Evolutionary conservation across 208 protist species (phyloP).

Genomic region (Trichomonas gallinae): DNA sequence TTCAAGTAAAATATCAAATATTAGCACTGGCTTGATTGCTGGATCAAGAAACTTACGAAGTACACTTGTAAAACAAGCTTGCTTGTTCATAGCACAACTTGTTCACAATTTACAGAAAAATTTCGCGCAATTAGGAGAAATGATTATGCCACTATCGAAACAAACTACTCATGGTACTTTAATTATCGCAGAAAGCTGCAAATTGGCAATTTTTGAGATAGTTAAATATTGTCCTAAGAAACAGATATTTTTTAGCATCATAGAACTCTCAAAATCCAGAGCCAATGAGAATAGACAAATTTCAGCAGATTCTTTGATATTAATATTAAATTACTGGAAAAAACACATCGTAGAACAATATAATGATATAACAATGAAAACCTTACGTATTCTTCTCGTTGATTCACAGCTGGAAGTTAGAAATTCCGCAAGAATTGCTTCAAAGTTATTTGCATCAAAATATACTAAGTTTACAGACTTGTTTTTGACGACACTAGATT

Average conservation of each 20-base stretch:
- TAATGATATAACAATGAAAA: not conserved
- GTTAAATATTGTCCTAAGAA: not conserved
- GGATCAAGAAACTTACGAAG: not conserved
- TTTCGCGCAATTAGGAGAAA: not conserved
- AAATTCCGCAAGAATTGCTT: not conserved
- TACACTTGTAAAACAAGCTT: not conserved
- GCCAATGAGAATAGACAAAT: not conserved
- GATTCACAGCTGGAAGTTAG: not conserved
- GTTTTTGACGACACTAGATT: not conserved
- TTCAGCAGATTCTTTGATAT: not conserved
- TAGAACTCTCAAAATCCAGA: not conserved
- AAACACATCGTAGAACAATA: not conserved
- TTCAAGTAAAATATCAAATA: not conserved
- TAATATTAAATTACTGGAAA: not conserved
- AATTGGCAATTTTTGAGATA: not conserved
- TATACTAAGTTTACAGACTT: not conserved
- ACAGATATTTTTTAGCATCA: not conserved
- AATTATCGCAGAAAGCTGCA: conserved; percentile 2
- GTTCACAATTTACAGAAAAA: not conserved
- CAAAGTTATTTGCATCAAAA: not conserved
- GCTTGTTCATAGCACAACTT: not conserved
- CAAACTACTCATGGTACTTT: not conserved
- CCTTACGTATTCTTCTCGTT: not conserved
- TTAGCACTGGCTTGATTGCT: not conserved
- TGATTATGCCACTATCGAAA: not conserved